Conservation (phyloP, 1,284 basidiomycete species). For the Peniophora sp. region DNA sequence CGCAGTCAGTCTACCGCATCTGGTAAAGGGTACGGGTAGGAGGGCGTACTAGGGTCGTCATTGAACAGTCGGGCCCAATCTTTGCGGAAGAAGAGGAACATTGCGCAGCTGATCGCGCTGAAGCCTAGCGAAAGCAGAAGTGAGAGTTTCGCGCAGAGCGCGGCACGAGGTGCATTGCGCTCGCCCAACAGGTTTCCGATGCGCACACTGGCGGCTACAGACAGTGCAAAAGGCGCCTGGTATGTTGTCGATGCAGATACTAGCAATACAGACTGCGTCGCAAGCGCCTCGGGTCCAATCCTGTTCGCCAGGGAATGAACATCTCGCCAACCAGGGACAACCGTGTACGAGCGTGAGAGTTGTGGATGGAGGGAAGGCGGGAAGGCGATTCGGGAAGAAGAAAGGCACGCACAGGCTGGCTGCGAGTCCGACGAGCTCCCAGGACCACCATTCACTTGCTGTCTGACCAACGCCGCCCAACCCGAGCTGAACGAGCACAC, state of each 20-base stretch:
- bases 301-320: slow-evolving; percentile 16
- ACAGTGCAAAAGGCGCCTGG: slow-evolving; percentile 79
- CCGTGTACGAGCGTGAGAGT: not conserved
- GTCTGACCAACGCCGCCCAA: slow-evolving; percentile 64
- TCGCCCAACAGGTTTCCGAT: slow-evolving; percentile 82
- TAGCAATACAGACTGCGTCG: slow-evolving; percentile 68
- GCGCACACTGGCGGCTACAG: slow-evolving; percentile 78
- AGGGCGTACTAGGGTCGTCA: slow-evolving; percentile 51
- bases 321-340: not conserved
- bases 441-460: slow-evolving; percentile 88
- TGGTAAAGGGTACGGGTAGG: not conserved
- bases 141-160: slow-evolving; percentile 52
- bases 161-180: slow-evolving; percentile 57
- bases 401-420: slow-evolving; percentile 45
- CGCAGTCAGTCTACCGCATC: not conserved
- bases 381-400: not conserved
- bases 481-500: slow-evolving; percentile 68
- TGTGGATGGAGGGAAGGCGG: not conserved
- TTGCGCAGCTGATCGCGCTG: slow-evolving; percentile 31
- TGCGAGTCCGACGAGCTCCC: slow-evolving; percentile 66
- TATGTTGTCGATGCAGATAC: slow-evolving; percentile 73
- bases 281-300: slow-evolving; percentile 54
- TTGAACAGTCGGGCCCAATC: slow-evolving; percentile 84
- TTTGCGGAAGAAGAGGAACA: slow-evolving; percentile 68
- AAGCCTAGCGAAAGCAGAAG: slow-evolving; percentile 56